These are phyloP conservation scores for Primulina tabacum DNA, from an alignment of 257 asterid species.

Conservation along the genomic window DNA sequence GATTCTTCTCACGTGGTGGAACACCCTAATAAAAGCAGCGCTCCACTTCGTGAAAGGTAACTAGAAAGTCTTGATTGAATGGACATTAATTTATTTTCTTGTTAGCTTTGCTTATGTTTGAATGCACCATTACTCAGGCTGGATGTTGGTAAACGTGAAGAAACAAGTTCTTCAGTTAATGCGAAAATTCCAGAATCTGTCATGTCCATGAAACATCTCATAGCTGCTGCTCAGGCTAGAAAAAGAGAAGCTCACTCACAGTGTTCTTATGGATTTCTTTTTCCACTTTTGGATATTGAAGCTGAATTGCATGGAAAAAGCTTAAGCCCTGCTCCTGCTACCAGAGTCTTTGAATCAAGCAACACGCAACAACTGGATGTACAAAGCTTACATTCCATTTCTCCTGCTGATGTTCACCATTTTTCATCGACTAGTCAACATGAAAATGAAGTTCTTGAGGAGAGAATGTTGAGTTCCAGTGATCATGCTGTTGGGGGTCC, in stretches of 20 bases:
- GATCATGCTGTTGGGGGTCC: conserved; percentile 65
- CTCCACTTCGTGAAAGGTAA: conserved; percentile 61
- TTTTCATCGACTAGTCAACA: conserved; percentile 47
- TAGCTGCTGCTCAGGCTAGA: conserved; percentile 97
- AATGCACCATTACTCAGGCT: conserved; percentile 47
- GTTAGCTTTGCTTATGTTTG: conserved; percentile 30
- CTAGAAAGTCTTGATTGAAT: conserved; percentile 13
- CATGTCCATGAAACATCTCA: conserved; percentile 72
- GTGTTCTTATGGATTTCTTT: conserved; percentile 40
- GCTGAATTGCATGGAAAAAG: conserved; percentile 46
- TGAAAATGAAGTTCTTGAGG: conserved; percentile 59
- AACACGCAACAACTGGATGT: conserved; percentile 39
- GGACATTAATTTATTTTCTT: conserved; percentile 18
- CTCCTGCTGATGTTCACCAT: conserved; percentile 62
- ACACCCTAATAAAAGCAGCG: conserved; percentile 35
- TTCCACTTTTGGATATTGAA: conserved; percentile 36
- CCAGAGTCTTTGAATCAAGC: conserved; percentile 48
- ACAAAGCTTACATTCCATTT: conserved; percentile 42
- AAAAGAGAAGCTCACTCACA: conserved; percentile 64
- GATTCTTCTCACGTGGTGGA: conserved; percentile 46
- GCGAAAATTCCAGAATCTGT: conserved; percentile 47
- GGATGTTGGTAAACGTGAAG: conserved; percentile 45
- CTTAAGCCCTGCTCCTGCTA: conserved; percentile 49
- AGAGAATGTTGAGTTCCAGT: conserved; percentile 66
- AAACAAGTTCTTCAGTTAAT: conserved; percentile 40